Evolutionary conservation across 805 yeast species (phyloP), one percentile per base, ranked within the genome.

Genomic region (Yarrowia sp.): DNA sequence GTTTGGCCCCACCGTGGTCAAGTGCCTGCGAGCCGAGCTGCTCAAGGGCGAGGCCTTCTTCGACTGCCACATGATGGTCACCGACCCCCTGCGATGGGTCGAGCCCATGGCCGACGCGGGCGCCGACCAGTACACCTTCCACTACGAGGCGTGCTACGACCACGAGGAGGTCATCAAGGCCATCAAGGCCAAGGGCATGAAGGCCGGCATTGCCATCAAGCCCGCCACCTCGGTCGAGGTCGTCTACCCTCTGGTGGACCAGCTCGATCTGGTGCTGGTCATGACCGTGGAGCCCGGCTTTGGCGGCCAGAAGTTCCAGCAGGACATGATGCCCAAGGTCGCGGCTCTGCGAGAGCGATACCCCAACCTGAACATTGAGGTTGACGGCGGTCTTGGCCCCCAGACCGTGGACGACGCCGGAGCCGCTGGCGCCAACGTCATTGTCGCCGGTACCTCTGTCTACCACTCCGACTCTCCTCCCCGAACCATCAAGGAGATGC

Each of bases 261-360:
- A 85, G 68, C 82, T 94, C 72, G 98, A 95, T 77, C 91, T 94
- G 97, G 93, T 91, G n/a, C 83, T 95, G 69, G 89, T 95, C 50
- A 95, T 94, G 98, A 95, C 99, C 2, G 98, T 95, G 42, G 99
- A 95, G 80, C 99, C 99, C 14, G 99, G 99, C 0, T 94, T 95
- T 77, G 99, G 99, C 24, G 99, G 99, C 55, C 99, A 95, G 80
- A 90, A 89, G 78, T 95, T 95, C 82, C 92, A 91, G 97, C 81
- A 86, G 19, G 91, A 87, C 69, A 93, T 94, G 97, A 93, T 95
- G 98, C 92, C 96, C 70, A 94, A 94, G 79, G 98, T 94, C 60
- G 88, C 86, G 72, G 82, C 81, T 38, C 82, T 95, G 73, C 87
- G 99, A 78, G 78, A 76, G 44, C 84, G 82, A 74, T 92, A 83